Conservation (phyloP, 805 yeast genomes). For the Torulaspora maleeae region DNA sequence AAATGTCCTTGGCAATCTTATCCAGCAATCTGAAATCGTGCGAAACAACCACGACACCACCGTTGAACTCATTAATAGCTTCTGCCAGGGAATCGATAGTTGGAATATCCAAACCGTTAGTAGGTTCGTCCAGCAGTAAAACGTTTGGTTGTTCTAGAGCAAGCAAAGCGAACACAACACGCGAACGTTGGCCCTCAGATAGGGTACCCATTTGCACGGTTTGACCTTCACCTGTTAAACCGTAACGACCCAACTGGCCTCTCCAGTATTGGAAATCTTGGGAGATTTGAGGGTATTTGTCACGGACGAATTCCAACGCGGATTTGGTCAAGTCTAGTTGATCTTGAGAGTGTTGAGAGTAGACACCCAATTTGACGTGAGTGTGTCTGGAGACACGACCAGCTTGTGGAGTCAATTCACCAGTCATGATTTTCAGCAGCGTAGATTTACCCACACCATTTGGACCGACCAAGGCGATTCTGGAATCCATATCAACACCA, state of each 20-base stretch:
- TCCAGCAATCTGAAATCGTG: constrained; percentile 98
- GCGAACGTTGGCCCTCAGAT: constrained; percentile 98
- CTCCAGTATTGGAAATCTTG: constrained; percentile 99
- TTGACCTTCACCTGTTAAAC: constrained; percentile 98
- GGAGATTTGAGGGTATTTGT: constrained; percentile 80
- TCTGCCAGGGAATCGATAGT: constrained; percentile 97
- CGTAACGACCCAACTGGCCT: constrained; percentile 95
- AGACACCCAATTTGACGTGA: constrained; percentile 96
- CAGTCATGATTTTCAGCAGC: constrained; percentile 92
- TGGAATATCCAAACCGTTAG: constrained; percentile 97
- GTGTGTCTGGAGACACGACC: constrained; percentile 98
- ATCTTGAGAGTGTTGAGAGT: constrained; percentile 98
- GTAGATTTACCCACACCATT: constrained; percentile 99
- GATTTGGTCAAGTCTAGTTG: constrained; percentile 94
- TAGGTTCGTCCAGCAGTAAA: constrained; percentile 96
- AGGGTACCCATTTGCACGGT: constrained; percentile 97
- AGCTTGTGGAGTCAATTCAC: constrained; percentile 78
- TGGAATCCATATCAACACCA: constrained; percentile 99
- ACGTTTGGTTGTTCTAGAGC: constrained; percentile 96
- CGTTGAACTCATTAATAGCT: constrained; percentile 89
- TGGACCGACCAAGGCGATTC: constrained; percentile 97
- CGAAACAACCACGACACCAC: constrained; percentile 98
- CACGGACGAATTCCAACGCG: constrained; percentile 95
- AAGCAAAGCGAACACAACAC: constrained; percentile 94
- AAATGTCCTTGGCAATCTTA: constrained; percentile 95